Evolutionary conservation across 2,329 filamentous ascomycete species (phyloP).

Genomic region (Sclerotinia borealis): DNA sequence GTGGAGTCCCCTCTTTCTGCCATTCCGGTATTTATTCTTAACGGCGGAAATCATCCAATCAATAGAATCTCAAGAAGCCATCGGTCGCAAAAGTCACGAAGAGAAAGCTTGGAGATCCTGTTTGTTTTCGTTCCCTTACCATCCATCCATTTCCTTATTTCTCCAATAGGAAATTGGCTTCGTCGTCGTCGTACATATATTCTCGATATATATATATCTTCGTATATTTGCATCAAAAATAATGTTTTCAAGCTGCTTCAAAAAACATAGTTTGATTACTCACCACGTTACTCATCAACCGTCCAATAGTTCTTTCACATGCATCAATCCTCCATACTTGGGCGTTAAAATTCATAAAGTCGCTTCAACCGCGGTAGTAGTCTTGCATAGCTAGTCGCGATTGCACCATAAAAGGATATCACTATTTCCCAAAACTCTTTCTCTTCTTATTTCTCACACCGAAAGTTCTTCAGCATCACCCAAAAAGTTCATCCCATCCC

Average conservation of each 20-base stretch:
- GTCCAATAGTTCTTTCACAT: constrained; percentile 1
- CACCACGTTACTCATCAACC: neutral
- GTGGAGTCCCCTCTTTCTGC: constrained; percentile 4
- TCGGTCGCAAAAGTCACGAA: neutral
- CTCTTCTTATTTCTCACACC: neutral
- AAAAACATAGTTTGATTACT: neutral
- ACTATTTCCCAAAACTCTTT: neutral
- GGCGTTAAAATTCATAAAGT: neutral
- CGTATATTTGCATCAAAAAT: constrained; percentile 11
- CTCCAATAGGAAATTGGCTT: constrained; percentile 21
- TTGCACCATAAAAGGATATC: neutral
- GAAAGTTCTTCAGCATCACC: neutral
- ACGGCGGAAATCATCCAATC: neutral
- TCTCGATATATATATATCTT: constrained; percentile 13
- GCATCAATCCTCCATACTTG: constrained; percentile 2
- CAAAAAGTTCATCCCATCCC: neutral
- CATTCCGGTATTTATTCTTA: constrained; percentile 7
- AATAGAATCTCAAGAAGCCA: neutral
- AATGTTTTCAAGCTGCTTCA: constrained; percentile 9
- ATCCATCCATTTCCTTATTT: too few species aligned
- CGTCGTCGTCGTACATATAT: constrained; percentile 13
- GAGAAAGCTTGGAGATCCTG: neutral
- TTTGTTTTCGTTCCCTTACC: constrained; percentile 18
- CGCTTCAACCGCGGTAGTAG: neutral
- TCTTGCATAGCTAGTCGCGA: neutral